Conservation (phyloP, 2,329 filamentous ascomycete species). For the Aureobasidium subglaciale region DNA sequence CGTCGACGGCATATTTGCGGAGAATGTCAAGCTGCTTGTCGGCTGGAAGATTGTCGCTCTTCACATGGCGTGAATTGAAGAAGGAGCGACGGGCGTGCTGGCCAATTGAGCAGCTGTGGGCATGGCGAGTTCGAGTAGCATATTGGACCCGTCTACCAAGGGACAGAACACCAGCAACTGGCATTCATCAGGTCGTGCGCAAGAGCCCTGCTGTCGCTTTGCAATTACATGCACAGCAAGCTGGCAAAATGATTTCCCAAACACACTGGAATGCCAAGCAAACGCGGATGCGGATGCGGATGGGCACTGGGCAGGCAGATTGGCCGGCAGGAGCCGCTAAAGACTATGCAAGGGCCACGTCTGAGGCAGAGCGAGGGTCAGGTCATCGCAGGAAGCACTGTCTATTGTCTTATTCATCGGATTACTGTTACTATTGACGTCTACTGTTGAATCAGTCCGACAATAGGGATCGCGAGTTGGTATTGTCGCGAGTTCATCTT, state of each 20-base stretch:
- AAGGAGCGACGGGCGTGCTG: constrained; percentile 14
- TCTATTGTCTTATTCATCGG: not conserved
- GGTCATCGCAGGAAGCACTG: not conserved
- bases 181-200: constrained; percentile 16
- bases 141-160: constrained; percentile 13
- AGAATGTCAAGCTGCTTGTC: not conserved
- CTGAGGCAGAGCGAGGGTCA: not conserved
- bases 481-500: not conserved
- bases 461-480: not conserved
- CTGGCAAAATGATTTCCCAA: not conserved
- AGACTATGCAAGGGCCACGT: constrained; percentile 12
- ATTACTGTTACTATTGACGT: not conserved
- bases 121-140: not conserved
- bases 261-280: not conserved
- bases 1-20: not conserved
- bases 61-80: not conserved
- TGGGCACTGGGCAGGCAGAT: no score
- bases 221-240: not conserved
- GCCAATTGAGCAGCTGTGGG: not conserved
- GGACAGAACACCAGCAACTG: constrained; percentile 15
- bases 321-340: not conserved
- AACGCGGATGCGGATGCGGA: not conserved
- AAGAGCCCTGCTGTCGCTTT: not conserved
- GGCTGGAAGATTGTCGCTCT: not conserved
- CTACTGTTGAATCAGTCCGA: not conserved